Evolutionary conservation across 768 basidiomycete species (phyloP), one percentile per base, ranked within the genome.

Genomic region (Serendipita indica): DNA sequence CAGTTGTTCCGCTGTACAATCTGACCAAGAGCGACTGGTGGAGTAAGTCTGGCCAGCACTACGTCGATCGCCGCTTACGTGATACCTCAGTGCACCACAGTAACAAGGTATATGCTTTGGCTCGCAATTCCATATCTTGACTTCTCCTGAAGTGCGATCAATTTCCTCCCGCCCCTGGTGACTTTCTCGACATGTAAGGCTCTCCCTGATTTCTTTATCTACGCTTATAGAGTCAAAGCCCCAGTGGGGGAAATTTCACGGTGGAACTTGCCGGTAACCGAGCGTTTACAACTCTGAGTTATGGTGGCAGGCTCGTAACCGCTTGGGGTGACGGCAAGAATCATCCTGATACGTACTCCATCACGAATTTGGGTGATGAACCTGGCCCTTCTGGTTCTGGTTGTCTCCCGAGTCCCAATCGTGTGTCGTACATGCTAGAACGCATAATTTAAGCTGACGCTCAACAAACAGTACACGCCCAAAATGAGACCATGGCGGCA

Each of bases 121-220:
- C 7, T 6, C 16, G 32, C 10, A 16, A 10, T n/a, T 18, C 4
- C 7, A 54, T 54, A 7, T 27, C 12, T 10, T 30, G n/a, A 25
- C 22, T n/a, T n/a, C n/a, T 18, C n/a, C 12, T 25, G 1, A 5
- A 35, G 46, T 60, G 59, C 46, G 49, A 41, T 13, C 22, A 60
- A 20, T 60, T 52, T 22, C 59, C 59, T 7, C 59, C 59, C 10
- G 35, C 46, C 1, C 37, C 35, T 3, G 59, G 59, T 22, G 45
- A 60, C 3, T 60, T 60, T 33, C 46, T 60, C 33, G 59, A 60
- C 34, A 18, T 60, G 59, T 60, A 33, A 13, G 59, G 7, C 37
- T 22, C 22, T 3, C 22, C 10, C 5, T 7, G 3, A 12, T 27
- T 28, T 25, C 32, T 3, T 14, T 41, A 5, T 32, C 35, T 12